Conservation (phyloP, 768 basidiomycete species). For the Panaeolus cyanescens region DNA sequence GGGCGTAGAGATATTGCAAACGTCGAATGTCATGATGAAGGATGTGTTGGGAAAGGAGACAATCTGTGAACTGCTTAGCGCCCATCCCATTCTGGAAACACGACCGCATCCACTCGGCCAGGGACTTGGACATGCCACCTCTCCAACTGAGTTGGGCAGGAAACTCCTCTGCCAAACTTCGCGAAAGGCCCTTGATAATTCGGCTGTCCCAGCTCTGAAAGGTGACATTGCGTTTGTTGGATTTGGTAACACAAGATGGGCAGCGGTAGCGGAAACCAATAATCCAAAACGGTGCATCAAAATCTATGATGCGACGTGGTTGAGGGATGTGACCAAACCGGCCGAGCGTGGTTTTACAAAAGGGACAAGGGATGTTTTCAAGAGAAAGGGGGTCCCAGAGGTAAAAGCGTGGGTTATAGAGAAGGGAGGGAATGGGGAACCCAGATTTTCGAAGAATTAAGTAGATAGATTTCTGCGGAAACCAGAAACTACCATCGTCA, state of each 20-base stretch:
- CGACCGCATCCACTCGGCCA: constrained; percentile 17
- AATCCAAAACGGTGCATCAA: constrained; percentile 2
- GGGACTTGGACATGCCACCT: constrained; percentile 14
- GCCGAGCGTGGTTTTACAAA: background rate
- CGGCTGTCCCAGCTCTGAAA: constrained; percentile 27
- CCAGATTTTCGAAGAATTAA: background rate
- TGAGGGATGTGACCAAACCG: background rate
- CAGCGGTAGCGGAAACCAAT: constrained; percentile 12
- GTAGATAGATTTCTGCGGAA: background rate
- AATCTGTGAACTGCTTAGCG: constrained; percentile 24
- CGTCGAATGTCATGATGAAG: constrained; percentile 19
- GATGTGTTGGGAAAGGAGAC: constrained; percentile 20
- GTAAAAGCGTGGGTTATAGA: constrained; percentile 8
- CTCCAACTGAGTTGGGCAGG: constrained; percentile 22
- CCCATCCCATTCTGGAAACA: constrained; percentile 28
- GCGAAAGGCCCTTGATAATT: constrained; percentile 22
- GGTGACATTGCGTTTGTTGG: constrained; percentile 11
- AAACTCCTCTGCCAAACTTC: constrained; percentile 20
- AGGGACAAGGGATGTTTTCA: constrained; percentile 8
- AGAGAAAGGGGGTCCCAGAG: constrained; percentile 12
- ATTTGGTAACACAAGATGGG: background rate
- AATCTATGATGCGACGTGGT: constrained; percentile 7
- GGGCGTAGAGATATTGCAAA: constrained; percentile 16
- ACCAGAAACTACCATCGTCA: too few species aligned
- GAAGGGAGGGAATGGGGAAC: constrained; percentile 2